Base-by-base conservation (phyloP, 192 early-diverging fungal genomes). In the Pilobolus umbonatus region DNA sequence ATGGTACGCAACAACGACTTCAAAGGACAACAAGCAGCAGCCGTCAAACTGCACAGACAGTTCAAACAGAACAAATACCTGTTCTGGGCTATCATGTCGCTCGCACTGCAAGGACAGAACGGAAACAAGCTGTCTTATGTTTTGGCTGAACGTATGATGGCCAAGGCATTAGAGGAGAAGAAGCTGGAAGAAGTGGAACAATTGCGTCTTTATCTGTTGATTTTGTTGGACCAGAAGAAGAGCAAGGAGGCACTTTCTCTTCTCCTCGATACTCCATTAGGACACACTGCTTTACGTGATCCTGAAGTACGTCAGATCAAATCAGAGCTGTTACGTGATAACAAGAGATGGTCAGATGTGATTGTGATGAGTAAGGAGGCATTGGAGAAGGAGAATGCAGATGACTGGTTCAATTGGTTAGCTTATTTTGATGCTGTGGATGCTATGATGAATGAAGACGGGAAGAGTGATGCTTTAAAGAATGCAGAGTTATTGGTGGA, bases 61-160 rank as follows among this genome's bases (percentile, higher is more conserved):
- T 93, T 88, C 62, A 90, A 89, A 63, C 68, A 80, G 30, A 72
- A 81, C 61, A 86, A 82, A 48, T 92, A 94, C 70, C 76, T 90
- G 61, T 92, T 93, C 73, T 98, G 92, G 93, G 80, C 85, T 0
- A 83, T 93, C 38, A 83, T 89, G 70, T 82, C 84, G 31, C 75
- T 94, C 15, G 80, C 88, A 43, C 69, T 94, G 34, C 89, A 92
- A 32, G 55, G 58, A 21, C 61, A 65, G 71, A 46, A 55, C 44
- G 64, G 63, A 22, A 65, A 65, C 31, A 69, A 72, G 43, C 55
- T 93, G 3, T 76, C 81, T 22, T 76, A 88, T 42, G 67, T 70
- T 4, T 73, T 98, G 42, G 85, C 91, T 4, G 92, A 92, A 61
- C 75, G 90, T 19, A 93, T 95, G 90, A 79, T 92, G 45, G 69